These are phyloP conservation scores for Vanrija sp. DNA, from an alignment of 1,284 basidiomycete genomes.

Conservation along the genomic window DNA sequence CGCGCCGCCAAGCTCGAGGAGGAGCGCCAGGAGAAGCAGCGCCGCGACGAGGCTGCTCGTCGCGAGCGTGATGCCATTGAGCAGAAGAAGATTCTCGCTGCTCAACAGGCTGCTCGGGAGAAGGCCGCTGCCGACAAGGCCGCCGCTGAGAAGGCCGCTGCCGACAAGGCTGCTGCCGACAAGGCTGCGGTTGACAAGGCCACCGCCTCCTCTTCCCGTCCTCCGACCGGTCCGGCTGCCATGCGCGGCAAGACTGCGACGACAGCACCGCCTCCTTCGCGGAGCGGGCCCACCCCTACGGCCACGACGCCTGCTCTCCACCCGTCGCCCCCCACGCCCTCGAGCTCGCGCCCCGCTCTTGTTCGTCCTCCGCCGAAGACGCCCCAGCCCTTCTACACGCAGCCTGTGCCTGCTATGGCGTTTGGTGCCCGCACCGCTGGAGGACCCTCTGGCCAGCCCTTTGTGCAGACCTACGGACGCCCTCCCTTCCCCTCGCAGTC, in stretches of 20 bases:
- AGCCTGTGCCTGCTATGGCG: conserved; percentile 9
- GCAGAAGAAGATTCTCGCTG: conserved; percentile 38
- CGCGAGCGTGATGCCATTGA: conserved; percentile 41
- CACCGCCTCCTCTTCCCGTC: conserved; percentile 20
- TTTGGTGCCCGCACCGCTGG: background rate
- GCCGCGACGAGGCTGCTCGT: conserved; percentile 35
- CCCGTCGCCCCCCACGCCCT: conserved; percentile 91
- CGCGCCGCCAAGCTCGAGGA: conserved; percentile 35
- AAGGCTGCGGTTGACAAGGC: conserved; percentile 35
- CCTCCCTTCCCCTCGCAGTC: conserved; percentile 20
- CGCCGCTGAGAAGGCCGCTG: conserved; percentile 31
- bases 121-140: conserved; percentile 35
- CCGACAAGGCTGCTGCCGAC: conserved; percentile 12
- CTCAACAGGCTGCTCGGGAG: conserved; percentile 40
- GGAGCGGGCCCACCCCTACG: conserved; percentile 28
- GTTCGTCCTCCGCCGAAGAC: conserved; percentile 28
- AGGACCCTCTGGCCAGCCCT: background rate
- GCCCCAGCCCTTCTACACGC: conserved; percentile 29
- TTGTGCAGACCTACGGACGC: conserved; percentile 4
- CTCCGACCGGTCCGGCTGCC: conserved; percentile 5
- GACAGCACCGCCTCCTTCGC: conserved; percentile 11
- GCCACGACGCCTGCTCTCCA: conserved; percentile 59
- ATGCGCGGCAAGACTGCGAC: conserved; percentile 7
- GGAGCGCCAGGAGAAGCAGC: conserved; percentile 34
- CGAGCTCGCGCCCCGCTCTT: conserved; percentile 11